phyloP scores from a whole-genome alignment of 2,329 filamentous ascomycete genomes.

The Mariannaea elegans region DNA sequence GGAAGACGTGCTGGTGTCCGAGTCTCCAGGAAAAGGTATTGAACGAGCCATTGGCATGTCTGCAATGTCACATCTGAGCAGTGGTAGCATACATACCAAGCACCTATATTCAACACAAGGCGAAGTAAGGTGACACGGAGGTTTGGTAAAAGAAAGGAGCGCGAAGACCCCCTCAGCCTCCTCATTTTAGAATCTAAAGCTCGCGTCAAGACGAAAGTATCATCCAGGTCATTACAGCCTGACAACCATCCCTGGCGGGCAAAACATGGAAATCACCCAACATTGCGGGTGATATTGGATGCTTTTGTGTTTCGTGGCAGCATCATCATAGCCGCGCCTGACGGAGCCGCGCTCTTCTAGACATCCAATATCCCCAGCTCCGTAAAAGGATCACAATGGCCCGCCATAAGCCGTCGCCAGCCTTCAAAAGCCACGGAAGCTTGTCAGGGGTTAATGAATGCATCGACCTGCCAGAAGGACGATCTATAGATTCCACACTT shows the following conservation, averaged over 20 bases:
- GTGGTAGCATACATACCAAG: too few species aligned
- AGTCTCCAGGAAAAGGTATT: too few species aligned
- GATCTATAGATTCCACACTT: conserved; percentile 24
- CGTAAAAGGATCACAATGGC: neutral
- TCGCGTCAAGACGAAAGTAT: neutral
- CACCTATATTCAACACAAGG: too few species aligned
- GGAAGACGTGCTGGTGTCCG: neutral
- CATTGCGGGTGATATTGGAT: conserved; percentile 6
- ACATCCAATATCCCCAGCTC: neutral
- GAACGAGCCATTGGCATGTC: too few species aligned
- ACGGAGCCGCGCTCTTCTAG: neutral
- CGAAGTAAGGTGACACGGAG: too few species aligned
- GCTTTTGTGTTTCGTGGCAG: conserved; percentile 9
- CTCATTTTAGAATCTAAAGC: neutral
- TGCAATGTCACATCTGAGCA: too few species aligned
- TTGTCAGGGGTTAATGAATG: conserved; percentile 8
- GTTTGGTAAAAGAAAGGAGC: too few species aligned
- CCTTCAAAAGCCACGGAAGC: conserved; percentile 4
- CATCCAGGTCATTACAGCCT: neutral
- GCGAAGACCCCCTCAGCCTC: neutral
- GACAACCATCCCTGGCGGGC: neutral
- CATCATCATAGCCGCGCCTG: conserved; percentile 15
- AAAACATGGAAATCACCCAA: conserved; percentile 7
- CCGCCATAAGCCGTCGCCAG: conserved; percentile 3
- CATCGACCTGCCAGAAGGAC: conserved; percentile 13